These are phyloP conservation scores for Tylopilus microsporus DNA, from an alignment of 1,284 basidiomycete genomes.

Conservation along the genomic window DNA sequence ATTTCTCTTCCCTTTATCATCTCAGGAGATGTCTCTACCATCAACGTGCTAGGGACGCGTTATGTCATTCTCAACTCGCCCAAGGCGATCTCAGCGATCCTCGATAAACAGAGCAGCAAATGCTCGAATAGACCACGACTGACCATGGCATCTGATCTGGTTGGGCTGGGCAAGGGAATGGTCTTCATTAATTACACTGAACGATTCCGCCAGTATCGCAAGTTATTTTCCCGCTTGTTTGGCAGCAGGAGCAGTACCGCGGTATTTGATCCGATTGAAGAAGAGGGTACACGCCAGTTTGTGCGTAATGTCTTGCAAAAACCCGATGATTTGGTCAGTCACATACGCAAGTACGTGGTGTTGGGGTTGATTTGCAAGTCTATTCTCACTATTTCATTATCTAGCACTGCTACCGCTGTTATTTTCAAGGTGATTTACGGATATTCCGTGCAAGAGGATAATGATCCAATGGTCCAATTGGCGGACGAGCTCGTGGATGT, in stretches of 20 bases:
- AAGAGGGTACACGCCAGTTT: slow-evolving; percentile 25
- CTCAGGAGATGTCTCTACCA: slow-evolving; percentile 24
- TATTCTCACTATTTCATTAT: not conserved
- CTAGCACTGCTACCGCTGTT: slow-evolving; percentile 13
- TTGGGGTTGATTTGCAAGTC: not conserved
- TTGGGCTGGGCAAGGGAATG: slow-evolving; percentile 23
- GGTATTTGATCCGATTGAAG: slow-evolving; percentile 17
- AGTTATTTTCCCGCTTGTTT: slow-evolving; percentile 23
- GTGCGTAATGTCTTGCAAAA: slow-evolving; percentile 20
- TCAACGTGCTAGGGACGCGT: slow-evolving; percentile 19
- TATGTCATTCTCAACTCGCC: slow-evolving; percentile 26
- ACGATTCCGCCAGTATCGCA: slow-evolving; percentile 21
- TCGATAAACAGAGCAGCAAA: slow-evolving; percentile 29
- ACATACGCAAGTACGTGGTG: slow-evolving; percentile 27
- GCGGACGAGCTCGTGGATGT: slow-evolving; percentile 18
- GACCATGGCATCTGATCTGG: slow-evolving; percentile 26
- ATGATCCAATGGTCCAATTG: slow-evolving; percentile 29
- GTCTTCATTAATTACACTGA: slow-evolving; percentile 21
- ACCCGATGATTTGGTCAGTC: slow-evolving; percentile 14
- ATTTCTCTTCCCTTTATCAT: not conserved
- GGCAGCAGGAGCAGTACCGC: slow-evolving; percentile 23
- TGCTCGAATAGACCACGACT: slow-evolving; percentile 23
- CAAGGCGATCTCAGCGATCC: slow-evolving; percentile 17
- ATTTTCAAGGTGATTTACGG: slow-evolving; percentile 25
- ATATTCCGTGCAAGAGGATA: slow-evolving; percentile 20